A percentile compares a stretch with the other conserved stretches of the same genome.
These are phyloP conservation scores for Phytophthora meadii DNA, from an alignment of 352 stramenopile genomes.

Conservation along the genomic window DNA sequence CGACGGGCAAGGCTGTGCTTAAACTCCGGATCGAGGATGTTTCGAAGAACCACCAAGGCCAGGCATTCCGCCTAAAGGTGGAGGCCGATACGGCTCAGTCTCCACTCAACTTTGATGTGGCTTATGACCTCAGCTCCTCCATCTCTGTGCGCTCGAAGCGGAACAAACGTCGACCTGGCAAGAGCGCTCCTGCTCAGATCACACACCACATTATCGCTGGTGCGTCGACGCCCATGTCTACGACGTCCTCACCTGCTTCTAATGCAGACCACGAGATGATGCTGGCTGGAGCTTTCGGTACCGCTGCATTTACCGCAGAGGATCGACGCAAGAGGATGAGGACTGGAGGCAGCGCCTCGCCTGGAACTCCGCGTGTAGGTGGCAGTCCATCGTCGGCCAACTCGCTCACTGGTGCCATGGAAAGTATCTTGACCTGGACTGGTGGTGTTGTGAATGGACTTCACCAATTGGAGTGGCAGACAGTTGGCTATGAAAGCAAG, in stretches of 20 bases:
- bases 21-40: constrained; percentile 96
- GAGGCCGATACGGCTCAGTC: constrained; percentile 90
- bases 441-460: constrained; percentile 76
- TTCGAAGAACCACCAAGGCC: constrained; percentile 97
- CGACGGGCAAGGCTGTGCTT: constrained; percentile 81
- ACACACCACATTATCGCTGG: constrained; percentile 82
- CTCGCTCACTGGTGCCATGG: constrained; percentile 71
- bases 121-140: constrained; percentile 88
- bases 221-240: constrained; percentile 68
- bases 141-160: constrained; percentile 96
- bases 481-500: constrained; percentile 82
- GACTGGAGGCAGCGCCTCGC: constrained; percentile 33
- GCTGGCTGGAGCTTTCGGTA: constrained; percentile 48
- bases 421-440: constrained; percentile 79
- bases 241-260: constrained; percentile 70
- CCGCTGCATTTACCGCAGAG: constrained; percentile 58
- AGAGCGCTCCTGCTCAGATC: constrained; percentile 55
- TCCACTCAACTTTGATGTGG: constrained; percentile 90
- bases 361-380: constrained; percentile 37
- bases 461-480: constrained; percentile 85
- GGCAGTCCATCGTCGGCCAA: constrained; percentile 40
- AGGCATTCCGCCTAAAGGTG: constrained; percentile 93
- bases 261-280: constrained; percentile 73
- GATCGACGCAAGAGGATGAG: constrained; percentile 79
- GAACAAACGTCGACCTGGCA: constrained; percentile 88